A percentile compares a stretch with the other conserved stretches of the same genome.
These are phyloP conservation scores for Escallonia herrerae DNA, from an alignment of 129 eudicot species.

Conservation along the genomic window DNA sequence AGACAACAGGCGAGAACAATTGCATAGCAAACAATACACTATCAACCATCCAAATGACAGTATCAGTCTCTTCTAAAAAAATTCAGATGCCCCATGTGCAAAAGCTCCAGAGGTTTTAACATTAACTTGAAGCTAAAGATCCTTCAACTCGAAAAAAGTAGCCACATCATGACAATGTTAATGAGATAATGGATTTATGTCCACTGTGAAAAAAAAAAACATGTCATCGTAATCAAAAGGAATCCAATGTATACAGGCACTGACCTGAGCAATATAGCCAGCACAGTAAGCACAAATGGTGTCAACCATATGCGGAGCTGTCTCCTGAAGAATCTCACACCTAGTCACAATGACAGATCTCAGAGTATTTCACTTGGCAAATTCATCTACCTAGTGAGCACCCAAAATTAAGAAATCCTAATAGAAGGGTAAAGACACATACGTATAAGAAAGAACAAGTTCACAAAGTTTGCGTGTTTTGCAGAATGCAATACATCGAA, in stretches of 20 bases:
- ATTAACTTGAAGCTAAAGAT: too few species aligned
- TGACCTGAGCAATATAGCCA: constrained; percentile 87
- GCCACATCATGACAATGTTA: too few species aligned
- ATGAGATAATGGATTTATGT: too few species aligned
- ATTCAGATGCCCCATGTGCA: too few species aligned
- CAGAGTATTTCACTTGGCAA: constrained; percentile 9
- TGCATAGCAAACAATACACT: too few species aligned
- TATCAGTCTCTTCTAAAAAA: too few species aligned
- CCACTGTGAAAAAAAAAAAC: neutral
- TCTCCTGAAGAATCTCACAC: constrained; percentile 79
- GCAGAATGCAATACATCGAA: constrained; percentile 95
- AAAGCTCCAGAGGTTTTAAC: too few species aligned
- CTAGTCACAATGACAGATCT: constrained; percentile 30
- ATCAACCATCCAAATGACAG: too few species aligned
- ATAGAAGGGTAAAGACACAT: constrained; percentile 23
- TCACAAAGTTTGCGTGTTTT: constrained; percentile 95
- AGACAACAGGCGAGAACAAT: too few species aligned
- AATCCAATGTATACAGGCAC: constrained; percentile 8
- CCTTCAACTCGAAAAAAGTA: too few species aligned
- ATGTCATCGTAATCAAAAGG: constrained; percentile 1
- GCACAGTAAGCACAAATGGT: constrained; percentile 71
- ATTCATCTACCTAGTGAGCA: constrained; percentile 8
- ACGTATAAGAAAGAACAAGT: constrained; percentile 89
- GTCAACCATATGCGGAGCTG: constrained; percentile 61
- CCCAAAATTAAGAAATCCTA: constrained; percentile 2